Evolutionary conservation across 164 flowering plant genomes (phyloP).

Genomic region (Piper betle): DNA sequence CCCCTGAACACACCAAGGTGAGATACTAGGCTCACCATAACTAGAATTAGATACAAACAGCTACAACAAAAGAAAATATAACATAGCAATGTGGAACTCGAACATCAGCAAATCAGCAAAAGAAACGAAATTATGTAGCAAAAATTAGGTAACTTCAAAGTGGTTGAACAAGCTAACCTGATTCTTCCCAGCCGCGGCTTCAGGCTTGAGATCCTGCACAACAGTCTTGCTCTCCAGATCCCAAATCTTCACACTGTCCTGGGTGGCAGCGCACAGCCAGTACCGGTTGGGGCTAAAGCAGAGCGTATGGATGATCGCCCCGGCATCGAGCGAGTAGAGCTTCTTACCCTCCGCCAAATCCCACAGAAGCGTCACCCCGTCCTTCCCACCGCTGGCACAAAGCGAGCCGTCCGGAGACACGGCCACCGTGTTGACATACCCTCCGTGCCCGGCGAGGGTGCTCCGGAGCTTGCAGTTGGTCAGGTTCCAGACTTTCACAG

Average conservation of each 20-base stretch:
- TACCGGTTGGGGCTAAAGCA: slow-evolving; percentile 91
- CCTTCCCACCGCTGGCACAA: slow-evolving; percentile 87
- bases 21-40: too few relatives aligned
- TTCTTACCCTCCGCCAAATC: slow-evolving; percentile 82
- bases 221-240: slow-evolving; percentile 84
- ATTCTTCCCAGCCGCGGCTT: slow-evolving; percentile 26
- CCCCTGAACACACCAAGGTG: too few relatives aligned
- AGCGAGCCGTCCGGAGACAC: slow-evolving; percentile 80
- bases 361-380: slow-evolving; percentile 73
- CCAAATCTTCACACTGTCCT: slow-evolving; percentile 72
- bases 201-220: slow-evolving; percentile 62
- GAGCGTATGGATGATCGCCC: slow-evolving; percentile 54
- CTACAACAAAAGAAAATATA: too few relatives aligned
- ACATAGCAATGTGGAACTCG: too few relatives aligned
- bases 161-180: slow-evolving; percentile 10
- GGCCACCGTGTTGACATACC: slow-evolving; percentile 70
- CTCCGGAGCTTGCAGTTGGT: slow-evolving; percentile 58
- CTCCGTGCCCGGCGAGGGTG: slow-evolving; percentile 53
- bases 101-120: too few relatives aligned
- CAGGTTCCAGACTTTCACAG: slow-evolving; percentile 81
- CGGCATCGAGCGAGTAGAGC: slow-evolving; percentile 67
- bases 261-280: slow-evolving; percentile 91
- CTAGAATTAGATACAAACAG: too few relatives aligned
- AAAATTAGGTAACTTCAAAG: background rate
- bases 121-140: too few relatives aligned